Evolutionary conservation across 768 basidiomycete species (phyloP), one percentile per base, ranked within the genome.

Genomic region (Trametopsis cervina): DNA sequence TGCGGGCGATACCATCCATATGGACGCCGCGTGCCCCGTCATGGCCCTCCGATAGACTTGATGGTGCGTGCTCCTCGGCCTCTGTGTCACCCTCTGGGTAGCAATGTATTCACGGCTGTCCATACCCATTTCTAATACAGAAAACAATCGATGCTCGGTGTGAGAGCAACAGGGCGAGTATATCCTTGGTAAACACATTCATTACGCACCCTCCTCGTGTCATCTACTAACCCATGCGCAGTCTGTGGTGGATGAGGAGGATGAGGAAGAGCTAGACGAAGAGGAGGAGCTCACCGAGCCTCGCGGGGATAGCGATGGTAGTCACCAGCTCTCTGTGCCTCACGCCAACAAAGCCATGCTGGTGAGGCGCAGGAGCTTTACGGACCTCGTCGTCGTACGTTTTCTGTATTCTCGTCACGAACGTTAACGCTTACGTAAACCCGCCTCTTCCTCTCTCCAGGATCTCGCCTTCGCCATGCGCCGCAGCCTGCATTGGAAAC

Each of bases 1-100:
- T 24, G 20, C 25, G 40, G 20, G 3, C 44, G 48, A 38, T 50
- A 23, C 21, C 48, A 44, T 42, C 48, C 48, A n/a, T 50, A 50
- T 21, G 33, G 41, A 18, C 18, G 41, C 5, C 21, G 27, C 15
- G 18, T 21, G 44, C 17, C 44, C 5, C 13, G 17, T n/a, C n/a
- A 18, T 23, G 22, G 12, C 17, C 17, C 5, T n/a, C 22, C 42
- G 21, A 15, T 4, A 10, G 48, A 50, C 23, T 17, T 38, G 36
- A 50, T 50, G 48, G 48, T 44, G 33, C 24, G 41, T 50, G 24
- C 18, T 40, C 11, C 18, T 18, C 39, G 39, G 39, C n/a, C n/a
- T n/a, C n/a, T n/a, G n/a, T n/a, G n/a, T n/a, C n/a, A n/a, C n/a
- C n/a, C n/a, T n/a, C n/a, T n/a, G n/a, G n/a, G n/a, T n/a, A n/a